phyloP scores from a whole-genome alignment of 768 basidiomycete genomes.

The Lentinus brumalis region DNA sequence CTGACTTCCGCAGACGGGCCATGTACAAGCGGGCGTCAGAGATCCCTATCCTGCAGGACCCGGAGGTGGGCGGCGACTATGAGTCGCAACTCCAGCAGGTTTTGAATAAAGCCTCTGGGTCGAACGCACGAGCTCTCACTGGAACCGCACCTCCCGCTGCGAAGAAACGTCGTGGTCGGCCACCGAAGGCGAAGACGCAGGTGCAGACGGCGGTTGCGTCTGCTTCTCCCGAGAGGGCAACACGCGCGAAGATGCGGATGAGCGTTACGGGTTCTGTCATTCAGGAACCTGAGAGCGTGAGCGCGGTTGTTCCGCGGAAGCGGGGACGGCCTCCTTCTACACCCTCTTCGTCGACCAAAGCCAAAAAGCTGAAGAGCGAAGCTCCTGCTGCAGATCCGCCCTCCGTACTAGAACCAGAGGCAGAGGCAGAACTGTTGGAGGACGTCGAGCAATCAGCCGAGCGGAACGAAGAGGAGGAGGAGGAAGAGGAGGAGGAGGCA shows the following conservation, averaged over 20 bases:
- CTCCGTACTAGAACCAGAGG: no score
- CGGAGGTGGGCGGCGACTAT: background rate
- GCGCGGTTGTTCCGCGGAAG: background rate
- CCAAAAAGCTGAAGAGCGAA: background rate
- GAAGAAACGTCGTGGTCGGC: background rate
- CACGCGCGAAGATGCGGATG: no score
- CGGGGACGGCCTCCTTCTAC: slow-evolving; percentile 6
- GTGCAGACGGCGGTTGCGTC: no score
- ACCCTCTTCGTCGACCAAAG: background rate
- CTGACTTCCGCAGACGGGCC: background rate
- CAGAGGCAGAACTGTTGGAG: no score
- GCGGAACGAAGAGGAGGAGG: no score
- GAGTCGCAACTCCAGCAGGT: background rate
- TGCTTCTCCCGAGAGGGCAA: no score
- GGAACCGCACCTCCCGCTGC: background rate
- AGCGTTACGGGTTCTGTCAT: no score
- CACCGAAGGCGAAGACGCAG: background rate
- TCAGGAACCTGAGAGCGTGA: background rate
- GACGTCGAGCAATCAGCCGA: no score
- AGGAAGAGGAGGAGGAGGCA: no score
- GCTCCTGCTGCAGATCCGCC: background rate
- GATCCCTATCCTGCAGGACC: background rate
- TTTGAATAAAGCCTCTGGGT: background rate
- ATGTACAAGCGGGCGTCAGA: background rate
- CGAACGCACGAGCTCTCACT: background rate